Conservation (phyloP, 208 protist genomes). For the Endotrypanum monterogeii region DNA sequence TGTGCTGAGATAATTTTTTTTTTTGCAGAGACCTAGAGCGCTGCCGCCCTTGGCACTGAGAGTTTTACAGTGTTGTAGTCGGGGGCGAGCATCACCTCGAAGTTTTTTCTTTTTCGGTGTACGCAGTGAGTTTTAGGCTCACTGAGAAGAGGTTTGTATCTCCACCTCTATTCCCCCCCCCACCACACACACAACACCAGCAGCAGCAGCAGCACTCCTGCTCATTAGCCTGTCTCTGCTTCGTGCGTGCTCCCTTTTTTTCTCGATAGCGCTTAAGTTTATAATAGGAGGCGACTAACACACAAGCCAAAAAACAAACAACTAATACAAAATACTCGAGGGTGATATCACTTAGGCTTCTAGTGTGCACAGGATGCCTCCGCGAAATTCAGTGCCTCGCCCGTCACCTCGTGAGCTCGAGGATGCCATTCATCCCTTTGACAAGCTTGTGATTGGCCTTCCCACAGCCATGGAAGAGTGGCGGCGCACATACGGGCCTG, state of each 20-base stretch:
- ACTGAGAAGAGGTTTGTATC: neutral
- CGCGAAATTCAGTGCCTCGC: neutral
- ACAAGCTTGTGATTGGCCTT: constrained; percentile 34
- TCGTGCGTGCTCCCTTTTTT: neutral
- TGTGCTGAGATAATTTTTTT: neutral
- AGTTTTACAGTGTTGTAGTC: neutral
- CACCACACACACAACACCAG: no score
- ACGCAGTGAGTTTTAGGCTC: neutral
- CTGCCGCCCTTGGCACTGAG: neutral
- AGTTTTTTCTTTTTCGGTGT: neutral
- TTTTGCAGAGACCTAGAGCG: no score
- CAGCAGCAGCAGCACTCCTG: neutral
- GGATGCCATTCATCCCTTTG: constrained; percentile 17
- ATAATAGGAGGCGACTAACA: neutral
- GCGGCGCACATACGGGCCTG: constrained; percentile 8
- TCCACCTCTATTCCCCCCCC: no score
- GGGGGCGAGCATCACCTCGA: neutral
- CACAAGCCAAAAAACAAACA: neutral
- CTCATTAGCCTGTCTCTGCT: neutral
- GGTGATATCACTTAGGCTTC: no score
- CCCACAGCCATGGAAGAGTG: constrained; percentile 28
- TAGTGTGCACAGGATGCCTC: neutral
- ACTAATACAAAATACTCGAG: neutral
- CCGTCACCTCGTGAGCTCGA: neutral
- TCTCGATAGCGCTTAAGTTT: neutral